Base-by-base conservation (phyloP, 495 filamentous ascomycete genomes). In the Penicillium psychrofluorescens region DNA sequence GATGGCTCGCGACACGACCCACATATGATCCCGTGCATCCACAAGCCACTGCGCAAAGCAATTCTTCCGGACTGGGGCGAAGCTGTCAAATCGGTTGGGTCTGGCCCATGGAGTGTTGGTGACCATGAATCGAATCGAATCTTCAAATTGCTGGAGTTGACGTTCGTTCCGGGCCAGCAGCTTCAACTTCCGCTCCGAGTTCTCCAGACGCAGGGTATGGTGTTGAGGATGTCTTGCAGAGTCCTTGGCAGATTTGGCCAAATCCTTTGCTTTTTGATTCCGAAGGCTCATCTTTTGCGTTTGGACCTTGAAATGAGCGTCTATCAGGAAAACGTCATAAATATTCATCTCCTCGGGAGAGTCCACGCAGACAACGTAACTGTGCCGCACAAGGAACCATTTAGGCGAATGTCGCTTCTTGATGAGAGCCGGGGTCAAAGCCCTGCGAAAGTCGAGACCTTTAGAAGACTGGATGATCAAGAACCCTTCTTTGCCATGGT, bases 341-440 rank as follows among this genome's bases (percentile, higher is more conserved):
- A 97, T 95, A 57, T 95, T 94, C 90, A 96, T 95, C 51, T 90
- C 91, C 54, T 97, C 91, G 9, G 92, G 92, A 1, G 90, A 95
- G 59, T 99, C 90, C 34, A 97, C 90, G 50, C 94, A 97, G 44
- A 95, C 91, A 43, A 99, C 83, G 53, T 97, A 99, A 62, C 88
- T 95, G 60, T 97, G 90, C 38, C 92, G 74, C n/a, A 99, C 91
- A 30, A 95, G 71, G 61, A 99, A 99, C 92, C 92, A 99, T 61
- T 95, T 95, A 7, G 90, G 88, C 43, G 75, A 80, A 65, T 96
- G 91, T 12, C 89, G 78, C 35, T 81, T 79, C 52, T 85, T 85
- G 49, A 96, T 68, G 45, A 85, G 75, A 16, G 73, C 69, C 0
- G 90, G 88, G 7, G 76, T 88, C 56, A 90, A 75, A 31, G 88